A percentile compares a stretch with the other conserved stretches of the same genome.
phyloP scores from a whole-genome alignment of 2,329 filamentous ascomycete genomes.

The Rhytidhysteron rufulum region DNA sequence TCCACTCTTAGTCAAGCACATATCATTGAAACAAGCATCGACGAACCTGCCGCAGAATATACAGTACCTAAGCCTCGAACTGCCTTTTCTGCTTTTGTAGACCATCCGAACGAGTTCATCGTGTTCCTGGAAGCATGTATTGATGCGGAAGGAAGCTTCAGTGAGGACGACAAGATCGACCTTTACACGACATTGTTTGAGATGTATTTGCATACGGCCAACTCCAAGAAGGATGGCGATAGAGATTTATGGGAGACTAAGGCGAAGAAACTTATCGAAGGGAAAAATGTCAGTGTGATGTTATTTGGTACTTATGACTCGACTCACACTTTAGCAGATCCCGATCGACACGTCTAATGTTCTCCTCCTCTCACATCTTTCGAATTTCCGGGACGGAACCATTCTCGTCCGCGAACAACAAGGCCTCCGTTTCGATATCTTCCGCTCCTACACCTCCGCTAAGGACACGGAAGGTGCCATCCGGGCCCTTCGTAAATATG shows the following conservation, averaged over 20 bases:
- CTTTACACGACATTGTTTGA: constrained; percentile 95
- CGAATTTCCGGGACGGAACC: constrained; percentile 84
- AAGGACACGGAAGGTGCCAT: constrained; percentile 90
- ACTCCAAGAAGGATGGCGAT: constrained; percentile 65
- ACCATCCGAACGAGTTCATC: constrained; percentile 89
- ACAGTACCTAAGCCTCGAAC: constrained; percentile 76
- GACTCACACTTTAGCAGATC: constrained; percentile 36
- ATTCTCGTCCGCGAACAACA: constrained; percentile 92
- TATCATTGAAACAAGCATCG: constrained; percentile 51
- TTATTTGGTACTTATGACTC: neutral
- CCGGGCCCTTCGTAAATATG: constrained; percentile 86
- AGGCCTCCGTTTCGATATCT: constrained; percentile 89
- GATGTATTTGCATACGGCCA: constrained; percentile 92
- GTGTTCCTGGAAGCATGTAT: constrained; percentile 87
- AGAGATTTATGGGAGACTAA: constrained; percentile 83
- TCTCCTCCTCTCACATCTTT: constrained; percentile 84
- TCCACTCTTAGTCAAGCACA: constrained; percentile 53
- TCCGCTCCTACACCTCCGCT: constrained; percentile 89
- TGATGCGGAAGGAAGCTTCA: constrained; percentile 61
- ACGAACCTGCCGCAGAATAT: constrained; percentile 58
- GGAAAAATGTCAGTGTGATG: constrained; percentile 56
- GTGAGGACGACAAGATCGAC: constrained; percentile 72
- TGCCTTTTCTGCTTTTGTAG: constrained; percentile 94
- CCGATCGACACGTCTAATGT: constrained; percentile 95
- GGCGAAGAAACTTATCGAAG: constrained; percentile 83